These are phyloP conservation scores for Euphorbia pulcherrima DNA, from an alignment of 345 rosid genomes.

Conservation along the genomic window DNA sequence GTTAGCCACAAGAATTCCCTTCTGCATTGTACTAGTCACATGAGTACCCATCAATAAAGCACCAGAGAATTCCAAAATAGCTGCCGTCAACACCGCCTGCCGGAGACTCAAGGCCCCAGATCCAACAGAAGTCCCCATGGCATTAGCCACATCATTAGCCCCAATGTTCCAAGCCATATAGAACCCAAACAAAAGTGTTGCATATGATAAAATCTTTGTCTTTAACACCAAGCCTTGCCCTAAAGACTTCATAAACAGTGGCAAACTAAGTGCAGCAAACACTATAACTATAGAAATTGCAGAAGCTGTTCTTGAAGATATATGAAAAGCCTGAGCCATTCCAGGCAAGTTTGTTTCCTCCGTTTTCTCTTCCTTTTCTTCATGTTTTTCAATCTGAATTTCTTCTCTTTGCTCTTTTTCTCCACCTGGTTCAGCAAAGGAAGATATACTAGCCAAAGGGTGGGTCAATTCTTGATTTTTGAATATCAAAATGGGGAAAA, in stretches of 20 bases:
- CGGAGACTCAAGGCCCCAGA: constrained; percentile 78
- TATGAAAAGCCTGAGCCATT: constrained; percentile 75
- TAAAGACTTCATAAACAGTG: constrained; percentile 69
- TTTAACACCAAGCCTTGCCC: constrained; percentile 55
- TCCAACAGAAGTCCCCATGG: constrained; percentile 98
- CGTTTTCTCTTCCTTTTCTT: constrained; percentile 23
- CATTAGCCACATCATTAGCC: constrained; percentile 97
- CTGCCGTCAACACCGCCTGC: constrained; percentile 86
- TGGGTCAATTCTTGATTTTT: constrained; percentile 27
- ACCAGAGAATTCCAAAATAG: constrained; percentile 89
- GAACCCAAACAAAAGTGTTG: constrained; percentile 76
- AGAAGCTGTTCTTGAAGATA: constrained; percentile 63
- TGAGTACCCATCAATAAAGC: constrained; percentile 96
- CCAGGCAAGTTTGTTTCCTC: constrained; percentile 45
- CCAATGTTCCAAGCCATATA: constrained; percentile 99
- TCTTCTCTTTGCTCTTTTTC: constrained; percentile 43
- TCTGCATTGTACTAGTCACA: constrained; percentile 97
- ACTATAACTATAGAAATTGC: constrained; percentile 61
- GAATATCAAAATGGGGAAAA: constrained; percentile 28
- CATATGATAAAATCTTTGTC: constrained; percentile 65
- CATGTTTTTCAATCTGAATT: constrained; percentile 28
- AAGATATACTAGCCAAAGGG: constrained; percentile 66
- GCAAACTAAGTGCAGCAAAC: constrained; percentile 64
- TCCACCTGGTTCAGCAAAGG: constrained; percentile 62
- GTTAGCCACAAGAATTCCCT: constrained; percentile 79